Base-by-base conservation (phyloP, 2,329 filamentous ascomycete species). In the Lachnellula suecica region DNA sequence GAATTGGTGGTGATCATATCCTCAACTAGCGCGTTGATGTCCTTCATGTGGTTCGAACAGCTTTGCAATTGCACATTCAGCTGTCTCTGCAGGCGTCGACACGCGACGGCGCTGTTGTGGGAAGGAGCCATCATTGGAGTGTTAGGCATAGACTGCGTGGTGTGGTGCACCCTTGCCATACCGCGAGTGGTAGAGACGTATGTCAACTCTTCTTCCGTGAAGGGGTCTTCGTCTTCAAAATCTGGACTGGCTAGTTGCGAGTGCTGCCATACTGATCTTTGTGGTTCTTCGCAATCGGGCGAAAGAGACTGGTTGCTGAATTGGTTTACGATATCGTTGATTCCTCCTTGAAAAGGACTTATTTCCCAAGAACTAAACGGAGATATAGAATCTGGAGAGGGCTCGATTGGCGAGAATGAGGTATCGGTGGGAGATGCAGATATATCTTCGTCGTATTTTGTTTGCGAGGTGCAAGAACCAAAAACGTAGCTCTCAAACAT, bases 401-500 rank as follows among this genome's bases (percentile, higher is more conserved):
- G 27, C 8, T 47, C 49, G 24, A 53, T 47, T 11, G 54, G 52
- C 25, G 59, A 51, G 27, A 59, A 59, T 15, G 61, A 63, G 11
- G 45, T 60, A 42, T 65, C 61, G 23, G 50, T 60, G 3, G 63
- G 63, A 3, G 63, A 65, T 8, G 54, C 37, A 10, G 57, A 47
- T 8, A 50, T 42, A 13, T 59, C 55, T 7, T 53, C 45, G 3
- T 56, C 43, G 20, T 22, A 20, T 25, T 24, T 51, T 2, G 41
- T 44, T 20, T 59, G 60, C 24, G n/a, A n/a, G n/a, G 61, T 51
- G 31, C 53, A 55, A 13, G 60, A 56, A 49, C 58, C 57, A 49
- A 65, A 65, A 1, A 57, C 62, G 31, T 63, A 65, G 40, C 61
- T 49, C 29, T 65, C 61, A 46, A 65, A 65, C 63, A 65, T 65